These are phyloP conservation scores for Penicillium sp. DNA, from an alignment of 2,329 filamentous ascomycete species.

Conservation along the genomic window DNA sequence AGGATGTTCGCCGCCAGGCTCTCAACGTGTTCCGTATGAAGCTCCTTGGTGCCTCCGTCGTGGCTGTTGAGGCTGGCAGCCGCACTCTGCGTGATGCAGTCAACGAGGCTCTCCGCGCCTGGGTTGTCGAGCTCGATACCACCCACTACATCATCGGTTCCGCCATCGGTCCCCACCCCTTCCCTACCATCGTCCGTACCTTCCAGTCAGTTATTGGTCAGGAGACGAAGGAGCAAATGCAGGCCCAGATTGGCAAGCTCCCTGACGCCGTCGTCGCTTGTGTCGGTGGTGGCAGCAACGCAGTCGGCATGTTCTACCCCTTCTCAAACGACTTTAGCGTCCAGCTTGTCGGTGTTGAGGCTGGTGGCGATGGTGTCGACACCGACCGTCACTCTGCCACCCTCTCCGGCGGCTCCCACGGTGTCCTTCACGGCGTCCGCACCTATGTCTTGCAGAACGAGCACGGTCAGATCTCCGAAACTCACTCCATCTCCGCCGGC, in stretches of 20 bases:
- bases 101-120: slow-evolving; percentile 91
- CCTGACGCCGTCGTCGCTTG: slow-evolving; percentile 96
- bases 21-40: slow-evolving; percentile 99
- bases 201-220: slow-evolving; percentile 96
- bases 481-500: slow-evolving; percentile 93
- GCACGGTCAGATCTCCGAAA: slow-evolving; percentile 90
- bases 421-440: slow-evolving; percentile 90
- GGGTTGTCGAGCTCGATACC: slow-evolving; percentile 88
- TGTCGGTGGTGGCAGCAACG: slow-evolving; percentile 93
- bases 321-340: slow-evolving; percentile 83
- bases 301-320: slow-evolving; percentile 96
- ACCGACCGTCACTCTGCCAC: slow-evolving; percentile 85
- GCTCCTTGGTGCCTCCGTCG: slow-evolving; percentile 85
- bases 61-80: slow-evolving; percentile 88
- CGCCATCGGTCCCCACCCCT: slow-evolving; percentile 94
- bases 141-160: slow-evolving; percentile 99
- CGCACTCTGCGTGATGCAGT: slow-evolving; percentile 82
- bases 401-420: slow-evolving; percentile 79
- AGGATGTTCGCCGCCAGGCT: slow-evolving; percentile 93
- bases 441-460: slow-evolving; percentile 93
- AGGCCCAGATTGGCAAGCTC: slow-evolving; percentile 77
- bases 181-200: slow-evolving; percentile 94
- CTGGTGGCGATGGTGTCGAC: slow-evolving; percentile 87
- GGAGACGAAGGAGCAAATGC: slow-evolving; percentile 92
- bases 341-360: slow-evolving; percentile 89